Evolutionary conservation across 352 stramenopile species (phyloP).

Genomic region (Phytophthora megakarya): DNA sequence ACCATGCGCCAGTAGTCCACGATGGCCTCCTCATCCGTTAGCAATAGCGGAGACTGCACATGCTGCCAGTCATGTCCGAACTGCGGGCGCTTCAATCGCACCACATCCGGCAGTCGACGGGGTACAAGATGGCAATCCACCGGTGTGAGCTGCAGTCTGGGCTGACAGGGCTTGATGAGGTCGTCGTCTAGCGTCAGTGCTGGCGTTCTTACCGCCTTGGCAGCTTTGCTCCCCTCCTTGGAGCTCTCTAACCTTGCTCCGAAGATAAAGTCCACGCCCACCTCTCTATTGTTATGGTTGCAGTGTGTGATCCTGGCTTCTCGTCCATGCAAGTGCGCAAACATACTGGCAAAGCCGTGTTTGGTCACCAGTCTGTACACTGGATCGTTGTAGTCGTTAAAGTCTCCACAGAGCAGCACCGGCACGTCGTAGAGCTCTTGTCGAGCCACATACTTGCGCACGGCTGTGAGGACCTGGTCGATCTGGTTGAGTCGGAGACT

Average conservation of each 20-base stretch:
- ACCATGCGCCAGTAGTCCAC: conserved; percentile 88
- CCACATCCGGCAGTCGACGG: conserved; percentile 61
- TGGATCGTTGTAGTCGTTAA: conserved; percentile 87
- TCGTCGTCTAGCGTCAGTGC: conserved; percentile 4
- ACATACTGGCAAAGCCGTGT: conserved; percentile 78
- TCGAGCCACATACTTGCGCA: conserved; percentile 67
- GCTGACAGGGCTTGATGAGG: background rate
- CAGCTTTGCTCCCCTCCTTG: background rate
- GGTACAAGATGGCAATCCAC: conserved; percentile 66
- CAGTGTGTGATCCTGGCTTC: conserved; percentile 87
- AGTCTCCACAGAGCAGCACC: conserved; percentile 85
- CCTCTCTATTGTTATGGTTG: conserved; percentile 90
- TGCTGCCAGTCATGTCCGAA: conserved; percentile 75
- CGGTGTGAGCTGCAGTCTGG: conserved; percentile 58
- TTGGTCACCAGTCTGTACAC: conserved; percentile 79
- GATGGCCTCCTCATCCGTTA: conserved; percentile 57
- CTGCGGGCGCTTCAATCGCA: conserved; percentile 72
- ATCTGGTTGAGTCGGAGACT: conserved; percentile 83
- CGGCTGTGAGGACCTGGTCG: conserved; percentile 70
- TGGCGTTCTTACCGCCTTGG: background rate
- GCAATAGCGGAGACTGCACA: conserved; percentile 49
- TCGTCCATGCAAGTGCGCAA: conserved; percentile 70
- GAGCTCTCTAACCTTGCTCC: conserved; percentile 48
- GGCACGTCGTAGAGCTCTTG: conserved; percentile 72
- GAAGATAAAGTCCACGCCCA: conserved; percentile 89